These are phyloP conservation scores for Alisma plantagoaquatica DNA, from an alignment of 106 monocot species.

Conservation along the genomic window DNA sequence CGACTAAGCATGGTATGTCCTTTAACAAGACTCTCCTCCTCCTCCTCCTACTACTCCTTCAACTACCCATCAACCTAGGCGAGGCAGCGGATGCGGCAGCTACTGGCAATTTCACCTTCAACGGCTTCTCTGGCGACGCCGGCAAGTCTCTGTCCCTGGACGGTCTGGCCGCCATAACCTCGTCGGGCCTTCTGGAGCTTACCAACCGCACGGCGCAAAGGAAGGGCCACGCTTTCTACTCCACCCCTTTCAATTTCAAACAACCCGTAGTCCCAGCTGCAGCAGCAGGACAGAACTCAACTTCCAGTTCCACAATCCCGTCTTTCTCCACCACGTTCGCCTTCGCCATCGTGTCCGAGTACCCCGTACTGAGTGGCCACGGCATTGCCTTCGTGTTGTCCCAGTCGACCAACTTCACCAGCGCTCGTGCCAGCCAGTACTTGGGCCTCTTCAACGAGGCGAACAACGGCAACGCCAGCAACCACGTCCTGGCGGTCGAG, in stretches of 20 bases:
- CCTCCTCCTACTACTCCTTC: no score
- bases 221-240: constrained; percentile 21
- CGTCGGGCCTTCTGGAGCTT: constrained; percentile 15
- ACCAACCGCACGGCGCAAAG: constrained; percentile 15
- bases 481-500: constrained; percentile 7
- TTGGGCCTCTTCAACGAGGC: constrained; percentile 7
- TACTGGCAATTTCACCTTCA: constrained; percentile 27
- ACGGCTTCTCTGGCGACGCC: constrained; percentile 10
- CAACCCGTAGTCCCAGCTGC: no score
- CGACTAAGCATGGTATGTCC: no score
- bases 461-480: constrained; percentile 3
- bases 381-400: constrained; percentile 18
- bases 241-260: constrained; percentile 8
- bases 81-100: no score
- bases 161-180: neutral
- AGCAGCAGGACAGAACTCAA: no score
- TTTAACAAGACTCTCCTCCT: no score
- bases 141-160: constrained; percentile 16
- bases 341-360: constrained; percentile 9
- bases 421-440: constrained; percentile 10
- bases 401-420: neutral
- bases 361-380: constrained; percentile 7
- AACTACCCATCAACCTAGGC: no score
- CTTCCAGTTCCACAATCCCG: neutral
- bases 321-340: constrained; percentile 17